Conservation (phyloP, 1,139 yeast species). For the Yamadazyma friedrichii region DNA sequence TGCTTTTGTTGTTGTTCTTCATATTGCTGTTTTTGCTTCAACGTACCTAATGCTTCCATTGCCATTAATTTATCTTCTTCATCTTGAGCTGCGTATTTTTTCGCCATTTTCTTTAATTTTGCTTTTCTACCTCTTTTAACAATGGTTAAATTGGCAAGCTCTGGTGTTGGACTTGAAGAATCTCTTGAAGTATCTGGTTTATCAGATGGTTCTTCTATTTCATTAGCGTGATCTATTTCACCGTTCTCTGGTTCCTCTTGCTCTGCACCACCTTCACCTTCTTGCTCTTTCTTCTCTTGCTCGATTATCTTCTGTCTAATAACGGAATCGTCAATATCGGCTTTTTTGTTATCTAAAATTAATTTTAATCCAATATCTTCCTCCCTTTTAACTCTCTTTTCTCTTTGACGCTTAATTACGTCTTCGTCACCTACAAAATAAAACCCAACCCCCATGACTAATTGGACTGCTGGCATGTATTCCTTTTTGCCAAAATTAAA, state of each 20-base stretch:
- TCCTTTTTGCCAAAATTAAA: slow-evolving; percentile 60
- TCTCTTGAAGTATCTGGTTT: slow-evolving; percentile 8
- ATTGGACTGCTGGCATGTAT: slow-evolving; percentile 74
- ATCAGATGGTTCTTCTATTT: slow-evolving; percentile 6
- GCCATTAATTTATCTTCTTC: slow-evolving; percentile 77
- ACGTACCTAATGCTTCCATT: slow-evolving; percentile 81
- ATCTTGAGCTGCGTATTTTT: slow-evolving; percentile 87
- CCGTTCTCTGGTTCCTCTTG: slow-evolving; percentile 14
- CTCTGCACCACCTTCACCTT: slow-evolving; percentile 11
- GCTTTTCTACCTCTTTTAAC: slow-evolving; percentile 76
- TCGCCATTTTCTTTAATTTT: slow-evolving; percentile 76
- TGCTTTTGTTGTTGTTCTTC: slow-evolving; percentile 13
- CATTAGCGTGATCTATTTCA: slow-evolving; percentile 9
- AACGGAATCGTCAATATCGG: slow-evolving; percentile 24
- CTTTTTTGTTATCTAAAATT: slow-evolving; percentile 36
- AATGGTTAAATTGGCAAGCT: slow-evolving; percentile 16
- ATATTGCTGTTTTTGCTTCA: slow-evolving; percentile 52
- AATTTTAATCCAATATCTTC: slow-evolving; percentile 47
- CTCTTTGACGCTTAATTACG: slow-evolving; percentile 41
- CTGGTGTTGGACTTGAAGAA: background rate
- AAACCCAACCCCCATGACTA: slow-evolving; percentile 88
- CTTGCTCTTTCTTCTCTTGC: slow-evolving; percentile 12
- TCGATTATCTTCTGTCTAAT: slow-evolving; percentile 14
- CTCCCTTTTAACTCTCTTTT: slow-evolving; percentile 36
- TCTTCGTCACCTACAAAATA: slow-evolving; percentile 68